Conservation (phyloP, 495 filamentous ascomycete genomes). For the Schizothecium vesticola region DNA sequence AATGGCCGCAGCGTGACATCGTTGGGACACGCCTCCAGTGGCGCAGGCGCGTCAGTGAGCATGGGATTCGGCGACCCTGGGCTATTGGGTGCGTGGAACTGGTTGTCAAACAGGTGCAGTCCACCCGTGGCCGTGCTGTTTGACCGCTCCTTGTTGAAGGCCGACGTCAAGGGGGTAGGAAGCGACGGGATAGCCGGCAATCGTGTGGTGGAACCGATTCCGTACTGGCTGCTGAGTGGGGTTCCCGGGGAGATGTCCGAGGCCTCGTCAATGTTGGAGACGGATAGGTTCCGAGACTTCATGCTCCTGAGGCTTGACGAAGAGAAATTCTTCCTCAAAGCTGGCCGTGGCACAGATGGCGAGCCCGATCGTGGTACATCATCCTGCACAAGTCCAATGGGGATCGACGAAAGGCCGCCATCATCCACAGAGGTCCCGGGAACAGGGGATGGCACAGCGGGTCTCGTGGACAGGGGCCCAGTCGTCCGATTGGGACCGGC, state of each 20-base stretch:
- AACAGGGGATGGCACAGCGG: conserved; percentile 27
- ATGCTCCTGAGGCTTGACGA: conserved; percentile 68
- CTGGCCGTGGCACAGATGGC: conserved; percentile 36
- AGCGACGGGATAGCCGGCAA: conserved; percentile 54
- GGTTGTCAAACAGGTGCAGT: conserved; percentile 75
- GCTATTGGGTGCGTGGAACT: conserved; percentile 68
- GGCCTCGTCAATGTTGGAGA: conserved; percentile 63
- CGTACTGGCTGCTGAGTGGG: conserved; percentile 60
- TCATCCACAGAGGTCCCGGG: conserved; percentile 18
- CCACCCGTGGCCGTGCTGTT: conserved; percentile 57
- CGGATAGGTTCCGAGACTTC: conserved; percentile 67
- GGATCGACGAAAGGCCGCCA: conserved; percentile 23
- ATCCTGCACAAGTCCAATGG: conserved; percentile 27
- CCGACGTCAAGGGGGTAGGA: conserved; percentile 61
- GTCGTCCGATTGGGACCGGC: conserved; percentile 30
- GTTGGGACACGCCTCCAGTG: conserved; percentile 87
- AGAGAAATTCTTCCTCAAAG: conserved; percentile 72
- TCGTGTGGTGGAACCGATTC: conserved; percentile 38
- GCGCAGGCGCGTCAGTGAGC: conserved; percentile 52
- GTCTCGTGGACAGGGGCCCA: conserved; percentile 26
- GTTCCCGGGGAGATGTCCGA: conserved; percentile 67
- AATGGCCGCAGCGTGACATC: conserved; percentile 84
- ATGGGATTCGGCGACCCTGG: conserved; percentile 62
- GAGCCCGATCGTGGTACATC: conserved; percentile 37
- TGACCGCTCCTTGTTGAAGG: conserved; percentile 45